Base-by-base conservation (phyloP, 129 eudicot species). In the Oenanthe sinensis region DNA sequence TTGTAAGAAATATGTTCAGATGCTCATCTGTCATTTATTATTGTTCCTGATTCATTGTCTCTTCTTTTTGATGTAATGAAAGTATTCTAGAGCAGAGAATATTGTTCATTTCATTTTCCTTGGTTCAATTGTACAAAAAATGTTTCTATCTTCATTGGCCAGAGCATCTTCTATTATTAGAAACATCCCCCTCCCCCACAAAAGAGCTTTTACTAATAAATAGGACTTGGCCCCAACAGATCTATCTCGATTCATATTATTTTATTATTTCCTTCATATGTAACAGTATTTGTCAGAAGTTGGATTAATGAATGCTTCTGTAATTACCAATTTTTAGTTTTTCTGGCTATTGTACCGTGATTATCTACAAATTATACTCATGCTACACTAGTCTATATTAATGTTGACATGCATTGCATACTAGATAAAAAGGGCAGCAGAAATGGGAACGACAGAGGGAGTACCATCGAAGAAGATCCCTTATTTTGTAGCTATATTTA, bases 1-100 rank as follows among this genome's bases (percentile, higher is more conserved):
- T 71, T 54, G 40, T 49, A 52, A 72, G 49, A 76, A 86, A 80
- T 67, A 71, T 24, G 79, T 60, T 77, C 62, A 78, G 42, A 39
- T 39, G 2, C 37, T 60, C 55, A 36, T 80, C 24, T 42, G 69
- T 47, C 43, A 28, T 45, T 72, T n/a, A 43, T 71, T 77, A 62
- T 20, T 26, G 68, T 60, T 60, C 77, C 69, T 85, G 14, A 71
- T 75, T 81, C 55, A 74, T 72, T 81, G 44, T 44, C 76, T 81
- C 80, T 83, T 78, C 79, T 81, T 82, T 75, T 9, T 48, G 50
- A 76, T n/a, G 72, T 2, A 30, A 79, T 71, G 50, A 68, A 73
- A 67, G 58, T 68, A 49, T 70, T 60, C 49, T 79, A 78, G 82
- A 78, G 75, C 82, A 71, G 78, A 63, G 77, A 76, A 79, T 12